A percentile compares a stretch with the other conserved stretches of the same genome.
phyloP scores from a whole-genome alignment of 2,329 filamentous ascomycete genomes.

The Pezicula rhizophila region DNA sequence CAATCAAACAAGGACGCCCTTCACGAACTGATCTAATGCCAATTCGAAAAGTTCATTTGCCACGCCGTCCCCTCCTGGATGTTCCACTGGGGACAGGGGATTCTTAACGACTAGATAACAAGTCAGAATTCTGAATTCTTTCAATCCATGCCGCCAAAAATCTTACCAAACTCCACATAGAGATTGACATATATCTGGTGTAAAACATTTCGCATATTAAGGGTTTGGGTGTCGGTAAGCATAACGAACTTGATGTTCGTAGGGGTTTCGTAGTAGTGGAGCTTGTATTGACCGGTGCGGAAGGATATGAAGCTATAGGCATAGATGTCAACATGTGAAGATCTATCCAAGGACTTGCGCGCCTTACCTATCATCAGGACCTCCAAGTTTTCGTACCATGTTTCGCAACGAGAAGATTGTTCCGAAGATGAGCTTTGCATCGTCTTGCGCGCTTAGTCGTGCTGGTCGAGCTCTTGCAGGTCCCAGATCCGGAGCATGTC shows the following conservation, averaged over 20 bases:
- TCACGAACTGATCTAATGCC: slow-evolving; percentile 71
- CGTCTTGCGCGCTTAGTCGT: slow-evolving; percentile 54
- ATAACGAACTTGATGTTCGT: slow-evolving; percentile 95
- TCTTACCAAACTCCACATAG: slow-evolving; percentile 86
- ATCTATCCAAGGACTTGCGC: background rate
- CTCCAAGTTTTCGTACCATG: slow-evolving; percentile 92
- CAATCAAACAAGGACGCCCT: slow-evolving; percentile 43
- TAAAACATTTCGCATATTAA: slow-evolving; percentile 87
- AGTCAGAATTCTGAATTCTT: background rate
- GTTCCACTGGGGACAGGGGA: slow-evolving; percentile 61
- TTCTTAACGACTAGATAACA: slow-evolving; percentile 58
- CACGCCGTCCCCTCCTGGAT: slow-evolving; percentile 63
- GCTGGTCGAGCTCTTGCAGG: slow-evolving; percentile 25
- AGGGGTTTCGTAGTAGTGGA: slow-evolving; percentile 98
- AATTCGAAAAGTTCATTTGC: slow-evolving; percentile 67
- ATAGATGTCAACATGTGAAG: slow-evolving; percentile 1
- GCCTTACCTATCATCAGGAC: slow-evolving; percentile 69
- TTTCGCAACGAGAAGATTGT: slow-evolving; percentile 94
- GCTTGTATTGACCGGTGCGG: slow-evolving; percentile 90
- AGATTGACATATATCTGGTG: slow-evolving; percentile 99
- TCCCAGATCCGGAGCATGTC: slow-evolving; percentile 21
- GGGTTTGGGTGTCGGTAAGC: slow-evolving; percentile 82
- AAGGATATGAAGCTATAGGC: slow-evolving; percentile 75
- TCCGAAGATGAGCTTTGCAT: slow-evolving; percentile 95
- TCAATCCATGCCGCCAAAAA: slow-evolving; percentile 7